Percentiles rank a stretch among this genome's conserved stretches.
These are phyloP conservation scores for Podosphaera aphanis DNA, from an alignment of 2,329 filamentous ascomycete species.

Conservation along the genomic window DNA sequence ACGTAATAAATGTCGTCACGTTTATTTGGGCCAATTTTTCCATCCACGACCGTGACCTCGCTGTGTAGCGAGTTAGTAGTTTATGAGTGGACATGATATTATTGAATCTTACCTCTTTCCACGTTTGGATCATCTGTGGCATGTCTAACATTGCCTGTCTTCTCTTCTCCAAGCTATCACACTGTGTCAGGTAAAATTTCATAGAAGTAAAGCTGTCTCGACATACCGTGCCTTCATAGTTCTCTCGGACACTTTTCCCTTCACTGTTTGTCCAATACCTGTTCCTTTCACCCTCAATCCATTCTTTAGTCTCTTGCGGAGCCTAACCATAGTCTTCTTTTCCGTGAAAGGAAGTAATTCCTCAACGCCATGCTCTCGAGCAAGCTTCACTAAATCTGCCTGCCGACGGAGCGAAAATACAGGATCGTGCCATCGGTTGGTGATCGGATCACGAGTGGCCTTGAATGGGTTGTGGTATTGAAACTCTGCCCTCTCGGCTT, in stretches of 20 bases:
- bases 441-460: conserved; percentile 52
- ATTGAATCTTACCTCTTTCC: conserved; percentile 54
- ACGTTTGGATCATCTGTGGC: conserved; percentile 74
- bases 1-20: background rate
- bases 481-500: conserved; percentile 12
- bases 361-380: conserved; percentile 54
- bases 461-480: conserved; percentile 51
- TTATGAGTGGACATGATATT: background rate
- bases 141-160: conserved; percentile 85
- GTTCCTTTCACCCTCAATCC: conserved; percentile 78
- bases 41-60: conserved; percentile 49
- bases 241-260: conserved; percentile 86
- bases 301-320: conserved; percentile 50
- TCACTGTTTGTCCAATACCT: conserved; percentile 75
- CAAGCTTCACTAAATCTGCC: conserved; percentile 75
- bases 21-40: conserved; percentile 45
- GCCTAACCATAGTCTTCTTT: conserved; percentile 51
- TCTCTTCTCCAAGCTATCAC: conserved; percentile 56
- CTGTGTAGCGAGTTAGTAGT: conserved; percentile 24
- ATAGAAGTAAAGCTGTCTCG: background rate
- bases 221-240: conserved; percentile 51
- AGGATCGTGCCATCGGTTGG: conserved; percentile 65
- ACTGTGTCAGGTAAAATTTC: background rate
- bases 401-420: conserved; percentile 66
- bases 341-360: conserved; percentile 53